Percentiles rank a stretch among this genome's conserved stretches.
Evolutionary conservation across 1,139 yeast genomes (phyloP).

Genomic region (Oligophagozyma castellii): DNA sequence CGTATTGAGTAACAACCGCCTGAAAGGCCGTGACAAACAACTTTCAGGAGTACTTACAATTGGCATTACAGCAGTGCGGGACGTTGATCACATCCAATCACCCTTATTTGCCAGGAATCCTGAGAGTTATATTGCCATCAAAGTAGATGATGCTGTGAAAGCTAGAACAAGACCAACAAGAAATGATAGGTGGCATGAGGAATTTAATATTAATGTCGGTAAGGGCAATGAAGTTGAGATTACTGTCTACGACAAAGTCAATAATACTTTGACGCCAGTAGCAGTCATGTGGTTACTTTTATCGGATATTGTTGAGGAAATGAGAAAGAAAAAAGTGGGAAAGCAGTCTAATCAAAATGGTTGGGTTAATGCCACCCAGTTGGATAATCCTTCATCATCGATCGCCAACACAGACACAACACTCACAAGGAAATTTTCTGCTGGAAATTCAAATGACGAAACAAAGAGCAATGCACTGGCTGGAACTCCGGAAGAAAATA

Average conservation of each 20-base stretch:
- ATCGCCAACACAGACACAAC: conserved; percentile 6
- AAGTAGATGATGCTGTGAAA: conserved; percentile 75
- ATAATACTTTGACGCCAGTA: conserved; percentile 63
- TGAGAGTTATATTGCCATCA: conserved; percentile 64
- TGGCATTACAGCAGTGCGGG: conserved; percentile 62
- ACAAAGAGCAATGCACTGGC: conserved; percentile 2
- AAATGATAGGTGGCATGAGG: conserved; percentile 76
- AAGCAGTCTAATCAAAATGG: conserved; percentile 60
- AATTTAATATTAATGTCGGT: conserved; percentile 65
- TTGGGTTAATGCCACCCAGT: conserved; percentile 73
- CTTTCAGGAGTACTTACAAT: conserved; percentile 66
- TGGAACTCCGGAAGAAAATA: conserved; percentile 1
- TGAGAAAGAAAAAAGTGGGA: conserved; percentile 79
- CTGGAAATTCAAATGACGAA: conserved; percentile 1
- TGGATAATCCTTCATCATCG: conserved; percentile 16
- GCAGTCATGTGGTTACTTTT: conserved; percentile 85
- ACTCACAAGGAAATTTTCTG: neutral
- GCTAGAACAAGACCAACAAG: conserved; percentile 67
- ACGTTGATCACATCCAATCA: conserved; percentile 84
- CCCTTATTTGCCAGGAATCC: conserved; percentile 65
- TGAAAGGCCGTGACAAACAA: conserved; percentile 68
- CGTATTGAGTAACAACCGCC: conserved; percentile 35
- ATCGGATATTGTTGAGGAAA: conserved; percentile 84
- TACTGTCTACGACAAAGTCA: conserved; percentile 69
- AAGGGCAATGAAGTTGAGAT: conserved; percentile 86